These are phyloP conservation scores for Begonia peltatifolia DNA, from an alignment of 306 rosid species.

Conservation along the genomic window DNA sequence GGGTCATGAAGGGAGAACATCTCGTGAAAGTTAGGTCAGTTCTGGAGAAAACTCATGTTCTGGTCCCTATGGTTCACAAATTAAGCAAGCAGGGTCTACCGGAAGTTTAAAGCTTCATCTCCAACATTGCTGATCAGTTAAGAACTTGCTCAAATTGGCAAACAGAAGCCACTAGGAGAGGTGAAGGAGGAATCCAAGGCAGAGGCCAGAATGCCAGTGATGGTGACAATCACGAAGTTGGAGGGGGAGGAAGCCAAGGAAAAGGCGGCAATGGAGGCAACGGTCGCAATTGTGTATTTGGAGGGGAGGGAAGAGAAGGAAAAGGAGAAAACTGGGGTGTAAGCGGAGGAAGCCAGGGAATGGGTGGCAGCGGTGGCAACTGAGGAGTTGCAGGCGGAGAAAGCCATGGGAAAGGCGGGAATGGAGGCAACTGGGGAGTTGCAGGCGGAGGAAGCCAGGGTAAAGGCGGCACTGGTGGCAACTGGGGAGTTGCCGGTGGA, in stretches of 20 bases:
- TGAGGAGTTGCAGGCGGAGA: too few species aligned
- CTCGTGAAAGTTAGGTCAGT: too few species aligned
- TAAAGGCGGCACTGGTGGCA: constrained; percentile 17
- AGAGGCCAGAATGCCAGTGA: constrained; percentile 14
- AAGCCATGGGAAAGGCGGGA: too few species aligned
- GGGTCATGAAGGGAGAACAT: too few species aligned
- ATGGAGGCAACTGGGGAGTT: too few species aligned
- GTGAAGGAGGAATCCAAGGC: constrained; percentile 21
- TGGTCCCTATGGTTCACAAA: too few species aligned
- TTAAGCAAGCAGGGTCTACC: too few species aligned
- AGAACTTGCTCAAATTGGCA: constrained; percentile 57
- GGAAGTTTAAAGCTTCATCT: too few species aligned
- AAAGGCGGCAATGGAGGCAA: constrained; percentile 18
- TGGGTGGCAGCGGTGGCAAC: too few species aligned
- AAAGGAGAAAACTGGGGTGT: constrained; percentile 24
- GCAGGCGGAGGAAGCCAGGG: constrained; percentile 17
- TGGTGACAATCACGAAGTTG: too few species aligned
- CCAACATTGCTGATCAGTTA: not conserved
- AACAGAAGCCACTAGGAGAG: constrained; percentile 53
- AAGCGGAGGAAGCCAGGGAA: too few species aligned
- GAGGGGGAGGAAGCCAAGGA: constrained; percentile 18
- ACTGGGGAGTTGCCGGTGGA: constrained; percentile 12
- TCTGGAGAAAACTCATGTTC: too few species aligned
- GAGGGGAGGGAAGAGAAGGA: constrained; percentile 29
- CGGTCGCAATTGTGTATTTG: constrained; percentile 9